phyloP scores from a whole-genome alignment of 805 yeast species.

The Teunomyces funiuensis region DNA sequence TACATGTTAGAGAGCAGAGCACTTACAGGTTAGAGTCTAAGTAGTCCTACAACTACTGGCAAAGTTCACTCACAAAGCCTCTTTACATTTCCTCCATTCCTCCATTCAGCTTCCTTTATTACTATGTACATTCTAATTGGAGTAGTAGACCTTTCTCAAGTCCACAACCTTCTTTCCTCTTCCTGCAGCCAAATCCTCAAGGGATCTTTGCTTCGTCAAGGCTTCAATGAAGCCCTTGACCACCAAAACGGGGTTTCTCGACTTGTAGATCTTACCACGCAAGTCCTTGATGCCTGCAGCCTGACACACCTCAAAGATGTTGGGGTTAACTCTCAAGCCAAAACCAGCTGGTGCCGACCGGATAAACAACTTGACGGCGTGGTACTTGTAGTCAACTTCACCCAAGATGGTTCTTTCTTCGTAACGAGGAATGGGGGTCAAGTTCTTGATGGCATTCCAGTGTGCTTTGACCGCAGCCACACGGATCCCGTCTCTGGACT shows the following conservation, averaged over 20 bases:
- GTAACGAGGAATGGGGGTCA: constrained; percentile 77
- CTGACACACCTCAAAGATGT: constrained; percentile 86
- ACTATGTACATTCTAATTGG: constrained; percentile 21
- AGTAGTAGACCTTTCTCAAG: constrained; percentile 85
- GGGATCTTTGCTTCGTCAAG: constrained; percentile 70
- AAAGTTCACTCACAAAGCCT: too few species aligned
- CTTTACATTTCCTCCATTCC: too few species aligned
- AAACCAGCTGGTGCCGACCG: constrained; percentile 91
- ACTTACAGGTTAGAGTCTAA: neutral
- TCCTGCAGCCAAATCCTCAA: constrained; percentile 84
- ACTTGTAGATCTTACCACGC: constrained; percentile 86
- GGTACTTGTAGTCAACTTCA: constrained; percentile 76
- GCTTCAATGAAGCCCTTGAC: constrained; percentile 89
- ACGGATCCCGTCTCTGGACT: constrained; percentile 73
- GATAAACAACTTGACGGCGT: constrained; percentile 79
- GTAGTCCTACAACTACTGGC: too few species aligned
- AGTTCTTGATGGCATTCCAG: constrained; percentile 90
- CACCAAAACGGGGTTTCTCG: constrained; percentile 93
- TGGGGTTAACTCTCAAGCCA: constrained; percentile 88
- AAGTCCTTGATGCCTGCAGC: constrained; percentile 93
- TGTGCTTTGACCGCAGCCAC: constrained; percentile 81
- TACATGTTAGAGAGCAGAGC: too few species aligned
- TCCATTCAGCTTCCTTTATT: too few species aligned
- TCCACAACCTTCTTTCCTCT: constrained; percentile 96
- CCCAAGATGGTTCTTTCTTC: constrained; percentile 92